Percentiles rank a stretch among this genome's conserved stretches.
Conservation (phyloP, 495 filamentous ascomycete genomes). For the Neurospora intermedia region DNA sequence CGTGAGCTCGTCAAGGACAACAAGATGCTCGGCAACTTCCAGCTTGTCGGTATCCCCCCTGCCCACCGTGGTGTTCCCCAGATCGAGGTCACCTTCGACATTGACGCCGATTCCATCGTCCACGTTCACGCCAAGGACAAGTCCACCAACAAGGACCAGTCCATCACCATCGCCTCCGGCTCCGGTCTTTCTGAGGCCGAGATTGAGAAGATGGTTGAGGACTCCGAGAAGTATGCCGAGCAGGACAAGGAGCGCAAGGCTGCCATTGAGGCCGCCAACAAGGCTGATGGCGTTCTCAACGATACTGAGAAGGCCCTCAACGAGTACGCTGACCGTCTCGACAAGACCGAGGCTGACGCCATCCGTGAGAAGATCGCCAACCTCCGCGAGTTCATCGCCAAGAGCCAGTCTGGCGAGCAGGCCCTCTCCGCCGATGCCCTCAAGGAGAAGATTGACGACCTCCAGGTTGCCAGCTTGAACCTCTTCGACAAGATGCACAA, state of each 20-base stretch:
- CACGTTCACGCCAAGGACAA: constrained; percentile 99
- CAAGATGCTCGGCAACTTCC: constrained; percentile 99
- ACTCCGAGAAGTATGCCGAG: constrained; percentile 94
- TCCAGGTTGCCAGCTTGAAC: constrained; percentile 89
- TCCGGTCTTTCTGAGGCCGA: constrained; percentile 92
- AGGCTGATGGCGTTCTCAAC: constrained; percentile 89
- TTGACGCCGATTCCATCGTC: constrained; percentile 97
- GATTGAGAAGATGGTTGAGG: constrained; percentile 93
- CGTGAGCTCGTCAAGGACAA: constrained; percentile 99
- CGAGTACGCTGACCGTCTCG: constrained; percentile 88
- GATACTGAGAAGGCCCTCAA: constrained; percentile 98
- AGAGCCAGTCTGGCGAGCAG: constrained; percentile 90
- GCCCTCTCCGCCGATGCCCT: constrained; percentile 76
- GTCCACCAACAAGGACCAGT: constrained; percentile 98
- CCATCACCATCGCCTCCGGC: constrained; percentile 96
- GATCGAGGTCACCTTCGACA: constrained; percentile 98
- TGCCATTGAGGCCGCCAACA: constrained; percentile 91
- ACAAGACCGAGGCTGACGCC: constrained; percentile 88
- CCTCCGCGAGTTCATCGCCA: constrained; percentile 82
- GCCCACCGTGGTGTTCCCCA: constrained; percentile 97
- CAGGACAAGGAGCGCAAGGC: constrained; percentile 93
- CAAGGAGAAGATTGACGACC: constrained; percentile 96
- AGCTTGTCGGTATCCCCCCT: constrained; percentile 94
- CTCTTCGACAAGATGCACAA: constrained; percentile 99
- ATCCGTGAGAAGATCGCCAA: constrained; percentile 88